Evolutionary conservation across 2,329 filamentous ascomycete species (phyloP).

Genomic region (Beauveria varroae): DNA sequence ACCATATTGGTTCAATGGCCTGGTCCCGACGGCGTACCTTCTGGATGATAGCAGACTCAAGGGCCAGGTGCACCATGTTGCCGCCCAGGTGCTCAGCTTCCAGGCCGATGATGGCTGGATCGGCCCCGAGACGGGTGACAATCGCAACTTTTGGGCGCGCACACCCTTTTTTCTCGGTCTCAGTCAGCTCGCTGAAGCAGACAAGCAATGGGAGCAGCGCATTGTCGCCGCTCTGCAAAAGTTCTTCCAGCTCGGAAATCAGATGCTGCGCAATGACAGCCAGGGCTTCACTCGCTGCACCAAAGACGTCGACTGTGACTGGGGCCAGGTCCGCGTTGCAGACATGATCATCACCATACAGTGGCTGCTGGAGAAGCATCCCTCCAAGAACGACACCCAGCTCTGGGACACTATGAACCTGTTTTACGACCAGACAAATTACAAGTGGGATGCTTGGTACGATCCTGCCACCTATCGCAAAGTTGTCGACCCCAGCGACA

Average conservation of each 20-base stretch:
- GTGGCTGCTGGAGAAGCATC: constrained; percentile 31
- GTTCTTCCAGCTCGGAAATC: constrained; percentile 37
- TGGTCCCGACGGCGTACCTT: constrained; percentile 48
- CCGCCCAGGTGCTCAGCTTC: constrained; percentile 33
- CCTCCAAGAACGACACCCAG: constrained; percentile 18
- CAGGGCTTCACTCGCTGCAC: constrained; percentile 40
- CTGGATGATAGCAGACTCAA: constrained; percentile 36
- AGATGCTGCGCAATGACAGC: constrained; percentile 47
- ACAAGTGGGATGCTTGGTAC: constrained; percentile 24
- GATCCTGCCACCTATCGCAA: constrained; percentile 17
- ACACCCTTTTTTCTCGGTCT: constrained; percentile 25
- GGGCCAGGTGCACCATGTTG: constrained; percentile 31
- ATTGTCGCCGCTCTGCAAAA: constrained; percentile 15
- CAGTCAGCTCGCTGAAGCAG: constrained; percentile 26
- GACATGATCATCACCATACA: constrained; percentile 33
- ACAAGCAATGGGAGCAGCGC: constrained; percentile 17
- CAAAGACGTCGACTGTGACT: constrained; percentile 28
- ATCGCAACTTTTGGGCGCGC: constrained; percentile 25
- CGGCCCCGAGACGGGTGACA: constrained; percentile 25
- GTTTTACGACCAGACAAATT: constrained; percentile 24
- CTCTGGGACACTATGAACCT: constrained; percentile 35
- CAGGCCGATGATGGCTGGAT: constrained; percentile 46
- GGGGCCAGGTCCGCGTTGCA: constrained; percentile 28
- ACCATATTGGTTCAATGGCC: constrained; percentile 54
- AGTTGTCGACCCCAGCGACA: constrained; percentile 15